Conservation (phyloP, 192 early-diverging fungal species). For the Backusella tuberculispora region DNA sequence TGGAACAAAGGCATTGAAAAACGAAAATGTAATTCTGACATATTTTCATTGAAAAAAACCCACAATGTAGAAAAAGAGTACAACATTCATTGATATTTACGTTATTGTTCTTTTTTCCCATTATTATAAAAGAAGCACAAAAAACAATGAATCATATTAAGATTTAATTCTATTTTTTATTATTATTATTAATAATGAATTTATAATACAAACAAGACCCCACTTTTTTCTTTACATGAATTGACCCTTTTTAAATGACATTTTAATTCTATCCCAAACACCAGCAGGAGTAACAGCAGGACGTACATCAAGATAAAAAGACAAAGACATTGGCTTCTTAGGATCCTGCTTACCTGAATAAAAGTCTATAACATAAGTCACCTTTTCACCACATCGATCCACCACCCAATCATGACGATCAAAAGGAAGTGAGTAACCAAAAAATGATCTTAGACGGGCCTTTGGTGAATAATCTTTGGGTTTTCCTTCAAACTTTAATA, state of each 20-base stretch:
- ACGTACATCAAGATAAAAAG: constrained; percentile 89
- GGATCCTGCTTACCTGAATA: constrained; percentile 73
- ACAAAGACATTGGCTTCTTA: constrained; percentile 45
- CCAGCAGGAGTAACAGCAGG: constrained; percentile 73
- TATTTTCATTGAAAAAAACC: neutral
- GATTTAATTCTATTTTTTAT: no score
- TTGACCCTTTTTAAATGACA: constrained; percentile 36
- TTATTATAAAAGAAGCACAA: no score
- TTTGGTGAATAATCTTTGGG: constrained; percentile 76
- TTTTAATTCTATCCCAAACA: constrained; percentile 52
- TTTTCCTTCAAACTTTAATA: constrained; percentile 74
- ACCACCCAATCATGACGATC: constrained; percentile 96
- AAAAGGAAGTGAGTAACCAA: constrained; percentile 85
- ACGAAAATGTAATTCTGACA: neutral
- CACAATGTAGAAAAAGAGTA: no score
- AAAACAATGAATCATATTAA: no score
- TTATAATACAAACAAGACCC: no score
- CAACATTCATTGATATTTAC: no score
- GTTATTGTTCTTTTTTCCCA: no score
- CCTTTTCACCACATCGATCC: constrained; percentile 85
- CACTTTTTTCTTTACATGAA: constrained; percentile 22
- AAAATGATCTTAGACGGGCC: constrained; percentile 63
- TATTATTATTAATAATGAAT: no score
- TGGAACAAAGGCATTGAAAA: neutral
- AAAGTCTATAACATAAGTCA: constrained; percentile 92